Evolutionary conservation across 768 basidiomycete genomes (phyloP), one percentile per base, ranked within the genome.

Genomic region (Agaricus subrufescens): DNA sequence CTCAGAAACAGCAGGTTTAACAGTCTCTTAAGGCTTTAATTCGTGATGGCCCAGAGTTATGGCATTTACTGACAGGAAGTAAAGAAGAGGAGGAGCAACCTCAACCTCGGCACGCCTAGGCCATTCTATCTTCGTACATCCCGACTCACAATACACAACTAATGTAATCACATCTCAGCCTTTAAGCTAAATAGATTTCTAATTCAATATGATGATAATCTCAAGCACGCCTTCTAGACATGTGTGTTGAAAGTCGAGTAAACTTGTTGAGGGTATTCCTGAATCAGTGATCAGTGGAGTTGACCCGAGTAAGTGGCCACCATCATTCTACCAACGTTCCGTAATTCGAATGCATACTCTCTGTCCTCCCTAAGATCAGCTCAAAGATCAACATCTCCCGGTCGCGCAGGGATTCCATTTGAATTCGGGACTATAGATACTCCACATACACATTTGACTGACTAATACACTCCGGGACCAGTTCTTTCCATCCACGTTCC

Each of bases 1-100:
- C 12, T 42, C 15, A 14, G 12, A 46, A 8, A 5, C 34, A 23
- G 42, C 37, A 42, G 40, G 8, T 23, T 48, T 42, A 6, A 31
- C 49, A 51, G 39, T 19, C 52, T 34, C n/a, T 2, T 6, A 39
- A 90, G 87, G 86, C 85, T 12, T 74, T 91, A 42, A 86, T 90
- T 61, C 82, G 87, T 31, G 89, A 91, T 56, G 87, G 86, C 6
- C 89, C 89, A 0, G 89, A 91, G 65, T 75, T 90, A 30, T 87
- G 85, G 80, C 77, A 80, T 30, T 82, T 84, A 76, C 51, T 75
- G 34, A 63, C 70, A 15, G 77, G 74, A 30, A 47, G 60, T 1
- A 62, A 73, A 34, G 67, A 68, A 50, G 62, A 71, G 47, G 55
- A 62, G 34, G 61, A 65, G 3, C 49, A 50, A 38, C 23, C 1